Evolutionary conservation across 306 rosid genomes (phyloP), one percentile per base, ranked within the genome.

Genomic region (Crataegus laevigata): DNA sequence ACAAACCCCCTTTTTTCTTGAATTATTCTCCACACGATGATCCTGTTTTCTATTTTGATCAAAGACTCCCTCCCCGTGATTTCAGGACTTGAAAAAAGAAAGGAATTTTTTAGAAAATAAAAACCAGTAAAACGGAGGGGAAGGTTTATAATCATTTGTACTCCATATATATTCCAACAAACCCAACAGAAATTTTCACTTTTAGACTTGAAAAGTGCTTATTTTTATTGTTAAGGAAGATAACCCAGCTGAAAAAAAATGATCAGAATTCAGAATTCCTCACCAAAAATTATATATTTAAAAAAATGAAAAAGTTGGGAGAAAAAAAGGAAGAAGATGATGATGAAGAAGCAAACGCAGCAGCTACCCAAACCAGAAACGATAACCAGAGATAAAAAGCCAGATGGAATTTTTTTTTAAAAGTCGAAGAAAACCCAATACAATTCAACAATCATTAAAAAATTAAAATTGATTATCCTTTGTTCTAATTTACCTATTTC

Each of bases 1-100:
- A 50, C 54, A 50, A 50, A 50, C 54, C 8, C 54, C 54, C 5
- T 50, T 72, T 78, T 57, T 47, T 22, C 84, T 77, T 82, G 84
- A 79, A 91, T 80, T 88, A 66, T 80, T 87, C 91, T 89, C 88
- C 91, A 75, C 91, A 84, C 84, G 73, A 78, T 71, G 59, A 78
- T 72, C 60, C 59, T 21, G 62, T n/a, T 58, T 72, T 30, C 79
- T 73, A 68, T 73, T 61, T 55, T 73, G 25, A 76, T 22, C 62
- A 75, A 29, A 67, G 80, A 73, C 87, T 74, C 75, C 57, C 36
- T 82, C 88, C 79, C 96, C 97, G 85, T 71, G 70, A 82, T 84
- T 85, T 81, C 80, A 84, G 89, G 87, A 50, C 85, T 66, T 57
- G 73, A 69, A 65, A 17, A 21, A 17, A 17, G 30, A 28, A 1